Conservation (phyloP, 148 eudicot species). For the Chenopodium suecicum region DNA sequence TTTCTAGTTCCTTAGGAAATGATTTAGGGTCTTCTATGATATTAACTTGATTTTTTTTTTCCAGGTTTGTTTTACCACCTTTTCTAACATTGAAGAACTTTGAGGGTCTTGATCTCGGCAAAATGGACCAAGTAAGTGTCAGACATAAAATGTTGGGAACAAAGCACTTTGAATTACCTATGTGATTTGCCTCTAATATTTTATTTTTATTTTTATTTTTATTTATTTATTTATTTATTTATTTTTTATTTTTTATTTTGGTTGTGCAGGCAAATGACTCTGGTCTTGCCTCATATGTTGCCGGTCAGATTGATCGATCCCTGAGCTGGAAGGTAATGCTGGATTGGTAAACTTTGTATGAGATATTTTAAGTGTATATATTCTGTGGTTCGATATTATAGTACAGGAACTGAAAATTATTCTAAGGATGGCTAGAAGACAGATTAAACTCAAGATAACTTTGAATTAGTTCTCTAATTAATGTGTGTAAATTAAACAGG, state of each 20-base stretch:
- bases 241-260: too few species aligned
- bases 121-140: conserved; percentile 79
- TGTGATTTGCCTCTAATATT: neutral
- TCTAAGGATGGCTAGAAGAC: neutral
- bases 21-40: neutral
- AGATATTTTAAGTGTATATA: neutral
- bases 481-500: conserved; percentile 42
- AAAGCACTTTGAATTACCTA: neutral
- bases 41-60: neutral
- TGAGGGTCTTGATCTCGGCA: conserved; percentile 95
- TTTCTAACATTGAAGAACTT: conserved; percentile 87
- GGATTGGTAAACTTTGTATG: conserved; percentile 2
- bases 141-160: neutral
- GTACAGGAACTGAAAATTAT: neutral
- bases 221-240: too few species aligned
- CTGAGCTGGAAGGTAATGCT: conserved; percentile 89
- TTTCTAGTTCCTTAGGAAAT: neutral
- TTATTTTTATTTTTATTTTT: neutral
- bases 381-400: neutral
- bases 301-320: conserved; percentile 91
- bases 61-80: conserved; percentile 87
- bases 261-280: conserved; percentile 73
- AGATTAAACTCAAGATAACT: neutral
- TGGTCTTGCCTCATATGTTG: conserved; percentile 91
- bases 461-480: conserved; percentile 4